Conservation (phyloP, 768 basidiomycete genomes). For the Suillus subaureus region DNA sequence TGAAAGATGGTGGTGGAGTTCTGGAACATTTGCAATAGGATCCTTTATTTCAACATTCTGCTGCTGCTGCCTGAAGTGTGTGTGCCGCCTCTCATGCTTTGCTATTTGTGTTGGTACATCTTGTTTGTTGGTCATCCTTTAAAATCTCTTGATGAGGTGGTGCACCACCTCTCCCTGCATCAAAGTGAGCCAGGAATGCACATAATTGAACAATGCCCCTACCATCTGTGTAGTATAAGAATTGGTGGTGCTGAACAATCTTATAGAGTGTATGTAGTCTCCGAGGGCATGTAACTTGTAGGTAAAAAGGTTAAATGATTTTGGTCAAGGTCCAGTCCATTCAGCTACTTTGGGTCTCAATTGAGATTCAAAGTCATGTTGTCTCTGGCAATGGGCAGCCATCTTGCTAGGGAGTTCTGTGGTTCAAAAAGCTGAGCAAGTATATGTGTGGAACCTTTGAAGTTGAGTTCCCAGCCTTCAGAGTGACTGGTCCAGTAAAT, state of each 20-base stretch:
- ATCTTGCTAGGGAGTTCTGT: too few relatives aligned
- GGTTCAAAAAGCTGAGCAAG: too few relatives aligned
- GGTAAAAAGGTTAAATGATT: not conserved
- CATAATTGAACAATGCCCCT: too few relatives aligned
- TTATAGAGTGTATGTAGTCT: not conserved
- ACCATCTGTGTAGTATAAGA: not conserved
- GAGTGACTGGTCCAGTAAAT: not conserved
- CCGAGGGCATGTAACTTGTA: not conserved
- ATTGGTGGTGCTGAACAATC: not conserved
- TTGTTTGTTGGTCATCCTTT: not conserved
- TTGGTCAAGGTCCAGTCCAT: not conserved
- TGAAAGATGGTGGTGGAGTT: conserved; percentile 13
- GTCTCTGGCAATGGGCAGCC: too few relatives aligned
- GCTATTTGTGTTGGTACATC: not conserved
- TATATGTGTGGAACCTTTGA: not conserved
- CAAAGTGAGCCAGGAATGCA: not conserved
- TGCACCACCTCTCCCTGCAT: not conserved
- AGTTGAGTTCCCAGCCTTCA: not conserved
- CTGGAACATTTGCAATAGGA: not conserved
- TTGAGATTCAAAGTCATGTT: too few relatives aligned
- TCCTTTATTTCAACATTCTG: not conserved
- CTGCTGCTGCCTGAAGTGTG: conserved; percentile 7
- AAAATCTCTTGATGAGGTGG: not conserved
- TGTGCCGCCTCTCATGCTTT: conserved; percentile 15
- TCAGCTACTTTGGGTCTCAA: too few relatives aligned